A percentile compares a stretch with the other conserved stretches of the same genome.
Conservation (phyloP, 139 green algal genomes). For the Chlorella vulgaris region DNA sequence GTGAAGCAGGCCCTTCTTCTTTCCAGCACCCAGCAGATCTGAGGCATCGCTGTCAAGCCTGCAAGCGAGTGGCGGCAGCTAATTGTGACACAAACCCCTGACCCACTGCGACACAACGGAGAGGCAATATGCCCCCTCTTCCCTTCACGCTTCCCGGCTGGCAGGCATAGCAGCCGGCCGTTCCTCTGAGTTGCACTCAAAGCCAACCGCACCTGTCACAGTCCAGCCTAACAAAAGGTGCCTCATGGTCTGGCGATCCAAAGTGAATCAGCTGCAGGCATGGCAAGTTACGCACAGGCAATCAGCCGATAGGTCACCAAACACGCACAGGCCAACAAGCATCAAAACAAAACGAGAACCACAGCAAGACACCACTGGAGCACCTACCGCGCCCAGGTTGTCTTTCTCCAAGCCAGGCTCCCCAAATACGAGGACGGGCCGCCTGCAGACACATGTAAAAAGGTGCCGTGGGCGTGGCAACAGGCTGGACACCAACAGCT, state of each 20-base stretch:
- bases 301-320: too few relatives aligned
- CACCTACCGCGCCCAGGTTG: constrained; percentile 19
- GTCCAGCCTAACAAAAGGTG: constrained; percentile 55
- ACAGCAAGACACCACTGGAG: too few relatives aligned
- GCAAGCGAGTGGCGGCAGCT: constrained; percentile 22
- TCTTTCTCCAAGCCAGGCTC: constrained; percentile 77
- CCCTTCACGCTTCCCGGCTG: too few relatives aligned
- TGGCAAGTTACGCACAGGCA: too few relatives aligned
- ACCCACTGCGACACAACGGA: too few relatives aligned
- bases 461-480: too few relatives aligned
- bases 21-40: constrained; percentile 68
- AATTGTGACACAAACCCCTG: too few relatives aligned
- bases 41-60: constrained; percentile 36
- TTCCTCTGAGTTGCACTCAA: too few relatives aligned
- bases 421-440: constrained; percentile 67
- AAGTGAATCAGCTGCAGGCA: constrained; percentile 75
- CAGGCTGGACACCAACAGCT: not conserved
- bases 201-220: constrained; percentile 45
- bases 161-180: too few relatives aligned
- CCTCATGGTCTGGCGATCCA: constrained; percentile 39
- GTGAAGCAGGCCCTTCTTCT: constrained; percentile 62
- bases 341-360: not conserved
- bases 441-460: constrained; percentile 29
- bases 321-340: too few relatives aligned
- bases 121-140: too few relatives aligned